A percentile compares a stretch with the other conserved stretches of the same genome.
Conservation (phyloP, 805 yeast species). For the Starmerella etchellsii region DNA sequence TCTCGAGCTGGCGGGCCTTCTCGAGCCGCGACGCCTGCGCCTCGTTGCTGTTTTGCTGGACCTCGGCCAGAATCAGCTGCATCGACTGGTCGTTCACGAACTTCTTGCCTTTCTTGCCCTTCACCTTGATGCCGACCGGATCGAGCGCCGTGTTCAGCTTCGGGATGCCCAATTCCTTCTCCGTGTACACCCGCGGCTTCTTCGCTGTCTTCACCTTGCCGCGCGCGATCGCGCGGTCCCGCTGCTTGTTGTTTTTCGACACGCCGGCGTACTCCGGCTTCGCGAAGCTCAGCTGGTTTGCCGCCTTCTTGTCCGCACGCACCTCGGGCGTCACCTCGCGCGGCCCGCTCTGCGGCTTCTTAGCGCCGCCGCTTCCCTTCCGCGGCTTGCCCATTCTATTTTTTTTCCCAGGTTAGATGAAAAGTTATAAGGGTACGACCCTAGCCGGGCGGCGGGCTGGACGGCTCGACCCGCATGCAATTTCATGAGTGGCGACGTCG, state of each 20-base stretch:
- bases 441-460: too few species aligned
- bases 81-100: constrained; percentile 52
- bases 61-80: constrained; percentile 60
- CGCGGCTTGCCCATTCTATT: constrained; percentile 21
- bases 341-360: constrained; percentile 16
- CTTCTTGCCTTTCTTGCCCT: constrained; percentile 69
- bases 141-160: constrained; percentile 65
- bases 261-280: constrained; percentile 20
- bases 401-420: neutral
- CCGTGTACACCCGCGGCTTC: constrained; percentile 39
- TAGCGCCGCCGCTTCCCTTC: constrained; percentile 6
- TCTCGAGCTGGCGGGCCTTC: constrained; percentile 78
- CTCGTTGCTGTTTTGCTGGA: constrained; percentile 69
- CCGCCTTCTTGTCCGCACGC: constrained; percentile 18
- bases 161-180: constrained; percentile 70
- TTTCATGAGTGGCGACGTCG: too few species aligned
- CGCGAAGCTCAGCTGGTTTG: constrained; percentile 19
- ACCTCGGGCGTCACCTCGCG: constrained; percentile 22
- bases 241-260: constrained; percentile 21
- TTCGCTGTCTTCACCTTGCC: constrained; percentile 10
- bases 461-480: too few species aligned
- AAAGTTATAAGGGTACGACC: too few species aligned
- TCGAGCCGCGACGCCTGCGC: constrained; percentile 80
- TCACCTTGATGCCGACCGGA: constrained; percentile 66
- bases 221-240: constrained; percentile 17